These are phyloP conservation scores for Thymus mandschuricus DNA, from an alignment of 257 asterid species.

Conservation along the genomic window DNA sequence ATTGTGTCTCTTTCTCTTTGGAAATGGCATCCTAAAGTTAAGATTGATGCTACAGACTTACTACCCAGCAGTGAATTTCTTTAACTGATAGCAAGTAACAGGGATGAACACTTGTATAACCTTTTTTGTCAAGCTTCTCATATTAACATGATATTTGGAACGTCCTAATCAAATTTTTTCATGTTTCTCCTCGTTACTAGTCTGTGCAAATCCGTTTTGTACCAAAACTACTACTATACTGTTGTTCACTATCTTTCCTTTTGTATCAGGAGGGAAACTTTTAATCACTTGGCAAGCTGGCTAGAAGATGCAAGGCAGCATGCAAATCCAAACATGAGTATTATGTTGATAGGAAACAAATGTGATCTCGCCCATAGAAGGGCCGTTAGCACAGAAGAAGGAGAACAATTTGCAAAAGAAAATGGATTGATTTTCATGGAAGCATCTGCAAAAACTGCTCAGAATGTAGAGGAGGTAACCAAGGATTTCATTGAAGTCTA, in stretches of 20 bases:
- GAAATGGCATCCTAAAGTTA: slow-evolving; percentile 18
- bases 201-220: background rate
- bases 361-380: slow-evolving; percentile 70
- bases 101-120: background rate
- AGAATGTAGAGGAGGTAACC: slow-evolving; percentile 66
- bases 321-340: slow-evolving; percentile 65
- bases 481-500: slow-evolving; percentile 3
- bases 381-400: slow-evolving; percentile 72
- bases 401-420: slow-evolving; percentile 68
- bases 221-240: slow-evolving; percentile 3
- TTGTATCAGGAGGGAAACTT: slow-evolving; percentile 63
- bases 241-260: slow-evolving; percentile 19
- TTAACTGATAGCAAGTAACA: slow-evolving; percentile 9
- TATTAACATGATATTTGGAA: background rate
- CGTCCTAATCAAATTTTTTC: background rate
- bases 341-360: slow-evolving; percentile 64
- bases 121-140: background rate
- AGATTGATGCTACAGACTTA: slow-evolving; percentile 7
- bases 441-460: slow-evolving; percentile 76
- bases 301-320: slow-evolving; percentile 72
- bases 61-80: slow-evolving; percentile 1
- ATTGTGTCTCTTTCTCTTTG: slow-evolving; percentile 21
- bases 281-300: slow-evolving; percentile 71
- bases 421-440: slow-evolving; percentile 69
- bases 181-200: background rate